Percentiles rank a stretch among this genome's conserved stretches.
These are phyloP conservation scores for Nigrospora sphaerica DNA, from an alignment of 2,329 filamentous ascomycete genomes.

Conservation along the genomic window DNA sequence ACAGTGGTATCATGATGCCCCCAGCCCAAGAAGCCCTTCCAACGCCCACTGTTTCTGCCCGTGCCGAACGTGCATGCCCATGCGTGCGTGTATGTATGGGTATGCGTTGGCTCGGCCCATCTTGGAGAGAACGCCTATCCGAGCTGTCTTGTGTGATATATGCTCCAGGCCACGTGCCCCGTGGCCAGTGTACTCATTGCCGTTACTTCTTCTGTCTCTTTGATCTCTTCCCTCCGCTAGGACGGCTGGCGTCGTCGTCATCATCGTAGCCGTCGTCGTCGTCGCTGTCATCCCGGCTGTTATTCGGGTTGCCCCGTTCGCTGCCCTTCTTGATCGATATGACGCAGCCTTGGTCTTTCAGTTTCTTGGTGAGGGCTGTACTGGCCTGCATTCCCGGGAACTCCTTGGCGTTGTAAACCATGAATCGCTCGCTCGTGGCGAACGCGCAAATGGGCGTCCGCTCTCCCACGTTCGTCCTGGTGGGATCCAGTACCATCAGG, in stretches of 20 bases:
- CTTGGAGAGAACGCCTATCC: no score
- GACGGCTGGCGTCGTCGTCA: constrained; percentile 6
- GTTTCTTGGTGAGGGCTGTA: constrained; percentile 62
- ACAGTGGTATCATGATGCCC: no score
- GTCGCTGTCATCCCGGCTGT: constrained; percentile 33
- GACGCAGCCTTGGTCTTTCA: constrained; percentile 74
- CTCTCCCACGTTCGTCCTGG: constrained; percentile 46
- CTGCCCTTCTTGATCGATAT: constrained; percentile 86
- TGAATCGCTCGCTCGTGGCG: constrained; percentile 63
- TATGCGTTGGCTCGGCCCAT: no score
- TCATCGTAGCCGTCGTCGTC: constrained; percentile 36
- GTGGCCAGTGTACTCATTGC: no score
- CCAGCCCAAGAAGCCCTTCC: no score
- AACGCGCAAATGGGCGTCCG: constrained; percentile 43
- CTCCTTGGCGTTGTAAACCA: constrained; percentile 77
- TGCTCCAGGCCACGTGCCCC: no score
- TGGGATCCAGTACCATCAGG: constrained; percentile 63
- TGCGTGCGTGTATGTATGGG: no score
- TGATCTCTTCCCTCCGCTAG: not conserved
- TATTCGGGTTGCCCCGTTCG: constrained; percentile 42
- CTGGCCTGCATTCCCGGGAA: constrained; percentile 80
- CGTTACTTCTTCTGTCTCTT: not conserved
- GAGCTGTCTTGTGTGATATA: no score
- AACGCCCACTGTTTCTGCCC: no score
- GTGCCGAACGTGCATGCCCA: no score